These are phyloP conservation scores for Kwoniella heveanensis DNA, from an alignment of 768 basidiomycete genomes.

Conservation along the genomic window DNA sequence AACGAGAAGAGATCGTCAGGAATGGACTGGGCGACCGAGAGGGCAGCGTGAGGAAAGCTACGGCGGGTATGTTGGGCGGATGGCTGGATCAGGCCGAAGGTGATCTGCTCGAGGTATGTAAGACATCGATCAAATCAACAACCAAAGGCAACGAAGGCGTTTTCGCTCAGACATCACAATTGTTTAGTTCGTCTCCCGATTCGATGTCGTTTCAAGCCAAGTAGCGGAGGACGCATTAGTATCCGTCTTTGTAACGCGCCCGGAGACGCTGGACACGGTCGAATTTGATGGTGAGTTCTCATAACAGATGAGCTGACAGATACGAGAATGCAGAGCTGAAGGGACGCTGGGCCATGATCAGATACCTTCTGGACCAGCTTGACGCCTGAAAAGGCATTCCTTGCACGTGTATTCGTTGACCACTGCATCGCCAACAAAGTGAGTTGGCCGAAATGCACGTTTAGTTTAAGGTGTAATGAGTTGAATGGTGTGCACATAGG, in stretches of 20 bases:
- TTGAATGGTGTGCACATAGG: conserved; percentile 37
- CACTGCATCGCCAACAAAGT: conserved; percentile 65
- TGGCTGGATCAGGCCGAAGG: conserved; percentile 72
- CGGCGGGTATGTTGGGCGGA: conserved; percentile 68
- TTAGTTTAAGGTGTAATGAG: background rate
- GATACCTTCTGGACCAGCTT: conserved; percentile 72
- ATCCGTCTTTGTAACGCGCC: conserved; percentile 68
- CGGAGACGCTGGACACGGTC: conserved; percentile 69
- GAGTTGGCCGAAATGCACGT: conserved; percentile 5
- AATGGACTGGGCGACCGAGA: conserved; percentile 89
- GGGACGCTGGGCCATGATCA: conserved; percentile 43
- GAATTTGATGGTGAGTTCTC: conserved; percentile 67
- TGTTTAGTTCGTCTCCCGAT: conserved; percentile 55
- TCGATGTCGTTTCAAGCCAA: conserved; percentile 51
- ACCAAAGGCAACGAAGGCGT: conserved; percentile 6
- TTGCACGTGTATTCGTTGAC: conserved; percentile 80
- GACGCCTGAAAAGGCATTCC: conserved; percentile 74
- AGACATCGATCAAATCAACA: background rate
- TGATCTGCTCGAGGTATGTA: conserved; percentile 57
- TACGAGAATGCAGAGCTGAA: background rate
- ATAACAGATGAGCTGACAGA: background rate
- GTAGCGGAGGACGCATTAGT: conserved; percentile 74
- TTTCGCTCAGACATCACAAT: no score
- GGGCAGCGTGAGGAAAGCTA: conserved; percentile 68
- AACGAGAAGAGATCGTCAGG: conserved; percentile 74